These are phyloP conservation scores for Mycena leptocephala DNA, from an alignment of 768 basidiomycete genomes.

Conservation along the genomic window DNA sequence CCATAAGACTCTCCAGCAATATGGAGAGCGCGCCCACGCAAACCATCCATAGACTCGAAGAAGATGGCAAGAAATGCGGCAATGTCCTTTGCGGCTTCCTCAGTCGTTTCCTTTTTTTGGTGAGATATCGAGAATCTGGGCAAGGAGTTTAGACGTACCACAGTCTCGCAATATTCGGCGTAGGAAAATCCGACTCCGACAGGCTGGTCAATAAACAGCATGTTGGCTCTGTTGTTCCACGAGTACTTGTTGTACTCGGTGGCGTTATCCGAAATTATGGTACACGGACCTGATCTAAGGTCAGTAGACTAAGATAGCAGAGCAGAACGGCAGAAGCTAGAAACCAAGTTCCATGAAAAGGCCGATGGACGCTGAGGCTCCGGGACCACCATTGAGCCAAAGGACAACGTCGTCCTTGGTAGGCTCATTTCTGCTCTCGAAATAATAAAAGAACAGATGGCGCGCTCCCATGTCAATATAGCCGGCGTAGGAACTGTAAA, in stretches of 20 bases:
- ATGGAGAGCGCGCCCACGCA: slow-evolving; percentile 65
- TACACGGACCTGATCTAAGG: slow-evolving; percentile 58
- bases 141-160: slow-evolving; percentile 44
- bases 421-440: slow-evolving; percentile 62
- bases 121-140: slow-evolving; percentile 54
- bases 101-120: slow-evolving; percentile 60
- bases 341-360: slow-evolving; percentile 70
- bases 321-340: neutral
- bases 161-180: slow-evolving; percentile 49
- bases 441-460: slow-evolving; percentile 71
- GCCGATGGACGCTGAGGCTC: slow-evolving; percentile 53
- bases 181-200: slow-evolving; percentile 64
- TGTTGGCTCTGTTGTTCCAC: slow-evolving; percentile 66
- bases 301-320: neutral
- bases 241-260: slow-evolving; percentile 60
- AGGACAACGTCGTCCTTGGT: slow-evolving; percentile 57
- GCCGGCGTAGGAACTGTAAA: slow-evolving; percentile 57
- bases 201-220: slow-evolving; percentile 65
- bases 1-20: slow-evolving; percentile 69
- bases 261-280: slow-evolving; percentile 57
- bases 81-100: slow-evolving; percentile 70
- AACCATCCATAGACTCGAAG: slow-evolving; percentile 68
- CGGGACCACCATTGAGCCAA: slow-evolving; percentile 63
- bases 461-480: slow-evolving; percentile 66
- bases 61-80: slow-evolving; percentile 71